Conservation (phyloP, 495 filamentous ascomycete genomes). For the Aspergillus ellipticus region DNA sequence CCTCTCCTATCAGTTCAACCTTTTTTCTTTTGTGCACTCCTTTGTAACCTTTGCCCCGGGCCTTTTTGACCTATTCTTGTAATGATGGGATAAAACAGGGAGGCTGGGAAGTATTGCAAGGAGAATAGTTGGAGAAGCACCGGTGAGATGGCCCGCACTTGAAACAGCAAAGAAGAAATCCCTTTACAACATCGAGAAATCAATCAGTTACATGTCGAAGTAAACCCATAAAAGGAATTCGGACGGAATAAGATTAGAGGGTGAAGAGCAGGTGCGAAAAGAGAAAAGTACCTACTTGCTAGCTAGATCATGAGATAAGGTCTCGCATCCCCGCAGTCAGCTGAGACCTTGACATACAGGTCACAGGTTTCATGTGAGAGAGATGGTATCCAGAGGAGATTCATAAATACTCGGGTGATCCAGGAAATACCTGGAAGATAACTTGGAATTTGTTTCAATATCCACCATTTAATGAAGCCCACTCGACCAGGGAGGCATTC, state of each 20-base stretch:
- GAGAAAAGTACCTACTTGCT: neutral
- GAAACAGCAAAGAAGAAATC: conserved; percentile 7
- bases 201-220: conserved; percentile 14
- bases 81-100: conserved; percentile 8
- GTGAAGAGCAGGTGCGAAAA: neutral
- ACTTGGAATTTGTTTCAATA: too few species aligned
- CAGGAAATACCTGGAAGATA: too few species aligned
- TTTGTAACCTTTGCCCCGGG: neutral
- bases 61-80: neutral
- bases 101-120: conserved; percentile 10
- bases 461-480: too few species aligned
- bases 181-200: neutral
- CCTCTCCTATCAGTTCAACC: neutral
- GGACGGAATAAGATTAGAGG: neutral
- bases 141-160: conserved; percentile 18
- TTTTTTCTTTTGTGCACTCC: neutral
- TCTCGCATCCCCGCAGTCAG: conserved; percentile 19
- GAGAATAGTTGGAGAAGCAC: conserved; percentile 7
- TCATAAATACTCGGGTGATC: too few species aligned
- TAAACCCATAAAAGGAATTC: neutral
- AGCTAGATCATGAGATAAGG: conserved; percentile 22
- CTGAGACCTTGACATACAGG: conserved; percentile 14
- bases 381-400: too few species aligned
- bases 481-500: neutral
- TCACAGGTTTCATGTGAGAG: conserved; percentile 3